Evolutionary conservation across 441 rosid species (phyloP).

Genomic region (Syzygium malaccense): DNA sequence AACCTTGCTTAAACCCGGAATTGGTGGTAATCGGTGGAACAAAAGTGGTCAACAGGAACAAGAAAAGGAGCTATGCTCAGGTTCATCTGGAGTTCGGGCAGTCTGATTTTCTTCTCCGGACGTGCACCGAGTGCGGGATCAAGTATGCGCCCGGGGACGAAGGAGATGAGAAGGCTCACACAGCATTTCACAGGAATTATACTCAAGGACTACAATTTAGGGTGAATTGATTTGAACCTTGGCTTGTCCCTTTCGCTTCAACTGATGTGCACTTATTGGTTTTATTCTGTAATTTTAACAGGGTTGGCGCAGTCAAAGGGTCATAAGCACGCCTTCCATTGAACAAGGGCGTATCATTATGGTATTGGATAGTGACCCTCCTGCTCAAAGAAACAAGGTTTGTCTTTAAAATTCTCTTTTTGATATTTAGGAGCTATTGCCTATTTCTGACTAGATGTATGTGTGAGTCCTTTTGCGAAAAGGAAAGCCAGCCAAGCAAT

Average conservation of each 20-base stretch:
- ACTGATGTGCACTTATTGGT: not conserved
- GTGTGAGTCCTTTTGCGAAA: not conserved
- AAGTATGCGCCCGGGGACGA: constrained; percentile 71
- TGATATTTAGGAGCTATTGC: not conserved
- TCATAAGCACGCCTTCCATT: constrained; percentile 19
- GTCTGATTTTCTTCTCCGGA: constrained; percentile 72
- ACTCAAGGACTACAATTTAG: constrained; percentile 64
- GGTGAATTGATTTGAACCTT: constrained; percentile 20
- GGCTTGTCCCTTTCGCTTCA: not conserved
- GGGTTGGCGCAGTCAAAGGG: constrained; percentile 72
- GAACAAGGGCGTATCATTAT: constrained; percentile 38
- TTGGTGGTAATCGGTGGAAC: constrained; percentile 7
- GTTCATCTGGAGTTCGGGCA: constrained; percentile 77
- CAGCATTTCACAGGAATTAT: constrained; percentile 49
- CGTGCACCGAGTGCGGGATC: constrained; percentile 50
- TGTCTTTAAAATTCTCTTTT: not conserved
- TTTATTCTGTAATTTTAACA: constrained; percentile 3
- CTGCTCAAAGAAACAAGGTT: constrained; percentile 65
- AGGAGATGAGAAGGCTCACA: constrained; percentile 68
- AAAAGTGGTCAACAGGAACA: constrained; percentile 24
- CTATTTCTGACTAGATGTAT: not conserved
- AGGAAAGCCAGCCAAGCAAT: not conserved
- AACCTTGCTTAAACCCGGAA: constrained; percentile 13
- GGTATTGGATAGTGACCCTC: constrained; percentile 51
- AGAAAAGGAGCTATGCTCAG: constrained; percentile 79